phyloP scores from a whole-genome alignment of 257 asterid genomes.

The Asclepias syriaca region DNA sequence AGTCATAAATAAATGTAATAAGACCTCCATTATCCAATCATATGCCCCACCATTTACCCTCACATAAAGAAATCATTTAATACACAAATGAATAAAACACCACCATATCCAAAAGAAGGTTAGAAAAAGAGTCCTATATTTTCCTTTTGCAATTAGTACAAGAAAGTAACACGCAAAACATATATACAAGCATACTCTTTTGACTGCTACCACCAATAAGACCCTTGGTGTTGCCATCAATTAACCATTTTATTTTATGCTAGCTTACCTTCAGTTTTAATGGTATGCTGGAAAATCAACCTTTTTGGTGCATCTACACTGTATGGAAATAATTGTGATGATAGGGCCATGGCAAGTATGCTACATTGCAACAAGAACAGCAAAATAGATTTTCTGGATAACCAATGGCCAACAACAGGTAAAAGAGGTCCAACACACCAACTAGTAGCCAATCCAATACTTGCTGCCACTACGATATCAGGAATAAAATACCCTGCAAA shows the following conservation, averaged over 20 bases:
- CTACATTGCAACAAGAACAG: conserved; percentile 61
- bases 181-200: background rate
- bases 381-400: conserved; percentile 62
- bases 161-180: background rate
- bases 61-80: background rate
- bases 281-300: conserved; percentile 76
- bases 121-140: background rate
- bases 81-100: too few species aligned
- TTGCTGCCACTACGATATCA: conserved; percentile 74
- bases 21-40: background rate
- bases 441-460: conserved; percentile 76
- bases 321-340: conserved; percentile 94
- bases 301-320: conserved; percentile 96
- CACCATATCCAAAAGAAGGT: background rate
- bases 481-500: conserved; percentile 86
- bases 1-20: background rate
- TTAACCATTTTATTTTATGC: conserved; percentile 3
- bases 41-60: background rate
- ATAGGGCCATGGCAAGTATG: conserved; percentile 69
- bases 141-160: background rate
- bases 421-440: conserved; percentile 91
- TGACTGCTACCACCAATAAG: background rate
- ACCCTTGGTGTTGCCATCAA: background rate
- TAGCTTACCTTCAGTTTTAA: conserved; percentile 62
- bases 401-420: conserved; percentile 74